Evolutionary conservation across 2,329 filamentous ascomycete species (phyloP).

Genomic region (Diaporthe longicolla): DNA sequence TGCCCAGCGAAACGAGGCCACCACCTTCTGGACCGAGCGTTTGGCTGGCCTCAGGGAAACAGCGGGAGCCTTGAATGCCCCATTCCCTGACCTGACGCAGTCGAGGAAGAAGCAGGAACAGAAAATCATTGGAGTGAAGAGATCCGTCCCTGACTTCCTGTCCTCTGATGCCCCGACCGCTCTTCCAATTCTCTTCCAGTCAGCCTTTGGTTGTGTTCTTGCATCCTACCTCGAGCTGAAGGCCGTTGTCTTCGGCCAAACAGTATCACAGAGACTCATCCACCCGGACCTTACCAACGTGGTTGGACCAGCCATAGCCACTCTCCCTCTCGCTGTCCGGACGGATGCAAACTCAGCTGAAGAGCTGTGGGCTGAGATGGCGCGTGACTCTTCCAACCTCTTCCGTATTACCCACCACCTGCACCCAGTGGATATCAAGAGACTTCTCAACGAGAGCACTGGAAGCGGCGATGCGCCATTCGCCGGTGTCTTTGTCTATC

Average conservation of each 20-base stretch:
- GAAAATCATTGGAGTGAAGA: conserved; percentile 38
- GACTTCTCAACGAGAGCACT: conserved; percentile 44
- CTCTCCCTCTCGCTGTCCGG: conserved; percentile 45
- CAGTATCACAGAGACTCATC: conserved; percentile 46
- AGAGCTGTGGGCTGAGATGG: conserved; percentile 43
- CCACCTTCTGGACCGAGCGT: conserved; percentile 43
- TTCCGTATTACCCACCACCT: conserved; percentile 41
- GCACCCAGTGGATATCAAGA: conserved; percentile 47
- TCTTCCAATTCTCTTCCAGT: conserved; percentile 44
- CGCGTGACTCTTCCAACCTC: conserved; percentile 39
- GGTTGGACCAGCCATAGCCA: conserved; percentile 47
- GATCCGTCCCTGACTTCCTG: conserved; percentile 22
- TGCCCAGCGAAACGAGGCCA: conserved; percentile 44
- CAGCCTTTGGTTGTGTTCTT: conserved; percentile 47
- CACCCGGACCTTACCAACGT: conserved; percentile 46
- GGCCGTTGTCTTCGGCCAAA: conserved; percentile 46
- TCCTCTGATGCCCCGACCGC: background rate
- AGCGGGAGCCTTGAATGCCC: conserved; percentile 44
- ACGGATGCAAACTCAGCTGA: conserved; percentile 38
- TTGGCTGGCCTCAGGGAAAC: conserved; percentile 40
- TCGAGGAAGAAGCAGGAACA: conserved; percentile 45
- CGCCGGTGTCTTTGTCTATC: conserved; percentile 48
- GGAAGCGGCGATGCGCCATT: conserved; percentile 44
- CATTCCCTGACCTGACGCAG: conserved; percentile 47
- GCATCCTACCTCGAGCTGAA: conserved; percentile 45